Base-by-base conservation (phyloP, 2,329 filamentous ascomycete genomes). In the Aspergillus sp. region DNA sequence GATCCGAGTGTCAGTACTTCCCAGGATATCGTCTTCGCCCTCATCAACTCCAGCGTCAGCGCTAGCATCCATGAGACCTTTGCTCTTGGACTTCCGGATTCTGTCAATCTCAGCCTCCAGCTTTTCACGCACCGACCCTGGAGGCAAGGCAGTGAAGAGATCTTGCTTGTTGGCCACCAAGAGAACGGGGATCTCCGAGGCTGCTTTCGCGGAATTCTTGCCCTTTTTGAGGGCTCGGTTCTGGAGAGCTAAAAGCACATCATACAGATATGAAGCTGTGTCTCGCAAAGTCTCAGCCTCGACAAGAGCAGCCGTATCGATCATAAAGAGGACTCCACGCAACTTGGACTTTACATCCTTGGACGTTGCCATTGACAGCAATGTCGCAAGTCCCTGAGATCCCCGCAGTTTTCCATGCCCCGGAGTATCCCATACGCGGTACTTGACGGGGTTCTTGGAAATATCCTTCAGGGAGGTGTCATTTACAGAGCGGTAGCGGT, bases 141-240 rank as follows among this genome's bases (percentile, higher is more conserved):
- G 86, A 0, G 95, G 95, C 55, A 97, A 80, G 7, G 94, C 92
- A 0, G 95, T 97, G 74, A 99, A 99, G 1, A 99, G 83, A 75
- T 99, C 95, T 73, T 92, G 85, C 83, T 99, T 99, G 78, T 98
- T 99, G 57, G 92, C 93, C 1, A 92, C 93, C 36, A 99, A 81
- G 38, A 99, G 83, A 7, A 99, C 84, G 0, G 91, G 88, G 8
- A 95, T 83, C 21, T 85, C 82, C 21, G 81, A 78, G 0, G 85
- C 83, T 0, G 81, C 81, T 68, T 87, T 88, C 49, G 83, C 81
- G 1, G 73, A 71, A 17, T 83, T 82, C 64, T 84, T 87, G 41
- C 62, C 70, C 63, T 75, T 77, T 21, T 78, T 77, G 30, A 85
- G 84, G 52, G 87, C 84, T 50, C 89, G 84, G 76, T 89, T 90